phyloP scores from a whole-genome alignment of 768 basidiomycete species.

The Russula brevipes region DNA sequence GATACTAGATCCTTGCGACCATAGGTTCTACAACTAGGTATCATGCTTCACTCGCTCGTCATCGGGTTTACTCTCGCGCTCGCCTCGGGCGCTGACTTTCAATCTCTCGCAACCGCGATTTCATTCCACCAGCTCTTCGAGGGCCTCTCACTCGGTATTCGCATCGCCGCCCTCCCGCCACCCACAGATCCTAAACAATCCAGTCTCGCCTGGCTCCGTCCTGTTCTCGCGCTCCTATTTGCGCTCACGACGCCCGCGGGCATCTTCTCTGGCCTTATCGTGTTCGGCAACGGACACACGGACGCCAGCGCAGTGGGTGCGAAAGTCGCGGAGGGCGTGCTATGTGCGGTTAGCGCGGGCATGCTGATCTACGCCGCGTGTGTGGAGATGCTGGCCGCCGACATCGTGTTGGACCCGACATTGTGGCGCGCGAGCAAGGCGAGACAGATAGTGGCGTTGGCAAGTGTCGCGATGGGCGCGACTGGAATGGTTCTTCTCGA shows the following conservation, averaged over 20 bases:
- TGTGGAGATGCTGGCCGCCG: slow-evolving; percentile 83
- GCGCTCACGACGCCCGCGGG: slow-evolving; percentile 71
- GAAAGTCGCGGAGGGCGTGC: slow-evolving; percentile 59
- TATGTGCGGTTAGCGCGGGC: slow-evolving; percentile 78
- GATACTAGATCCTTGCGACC: not conserved
- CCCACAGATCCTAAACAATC: slow-evolving; percentile 5
- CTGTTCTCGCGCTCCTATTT: slow-evolving; percentile 55
- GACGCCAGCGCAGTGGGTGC: slow-evolving; percentile 40
- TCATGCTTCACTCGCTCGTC: slow-evolving; percentile 80
- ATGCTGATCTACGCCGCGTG: slow-evolving; percentile 80
- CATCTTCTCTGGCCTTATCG: slow-evolving; percentile 52
- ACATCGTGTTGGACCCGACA: slow-evolving; percentile 72
- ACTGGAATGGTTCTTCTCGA: slow-evolving; percentile 59
- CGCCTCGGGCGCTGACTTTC: slow-evolving; percentile 62
- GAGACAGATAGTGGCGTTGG: slow-evolving; percentile 52
- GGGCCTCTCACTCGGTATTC: slow-evolving; percentile 75
- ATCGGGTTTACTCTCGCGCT: slow-evolving; percentile 76
- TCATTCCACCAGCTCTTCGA: slow-evolving; percentile 83
- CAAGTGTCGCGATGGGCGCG: slow-evolving; percentile 57
- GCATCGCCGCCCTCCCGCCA: slow-evolving; percentile 64
- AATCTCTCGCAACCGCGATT: slow-evolving; percentile 68
- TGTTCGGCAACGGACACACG: slow-evolving; percentile 37
- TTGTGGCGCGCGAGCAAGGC: slow-evolving; percentile 38
- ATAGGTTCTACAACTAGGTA: slow-evolving; percentile 76
- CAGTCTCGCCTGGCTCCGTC: slow-evolving; percentile 38